Base-by-base conservation (phyloP, 192 early-diverging fungal genomes). In the Podochytrium sp. region DNA sequence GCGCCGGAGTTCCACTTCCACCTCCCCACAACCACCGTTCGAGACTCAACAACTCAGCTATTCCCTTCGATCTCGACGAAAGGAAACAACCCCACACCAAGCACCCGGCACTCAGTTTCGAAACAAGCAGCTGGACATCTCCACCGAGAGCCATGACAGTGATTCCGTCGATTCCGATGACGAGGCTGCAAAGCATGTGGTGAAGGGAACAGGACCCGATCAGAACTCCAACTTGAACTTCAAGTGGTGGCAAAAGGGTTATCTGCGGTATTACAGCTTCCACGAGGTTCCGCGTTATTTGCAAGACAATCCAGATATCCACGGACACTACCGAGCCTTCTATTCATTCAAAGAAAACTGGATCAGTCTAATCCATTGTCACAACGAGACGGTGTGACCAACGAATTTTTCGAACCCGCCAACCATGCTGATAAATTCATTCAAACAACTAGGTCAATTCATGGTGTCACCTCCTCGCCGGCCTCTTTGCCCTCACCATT, bases 341-440 rank as follows among this genome's bases (percentile, higher is more conserved):
- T 73, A 78, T 33, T 66, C 76, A 12, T 73, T 66, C 43, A 59
- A 5, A 29, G 55, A 78, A 47, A 66, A 62, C 29, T 78, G 69
- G 69, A 59, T 73, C n/a, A 73, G 70, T 3, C 41, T 80, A 3
- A 74, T 77, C 37, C 71, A 73, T 49, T 37, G 73, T 29, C 79
- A 80, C 65, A 80, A 80, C 59, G 79, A 80, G 43, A 40, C 75
- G 5, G 61, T 75, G 39, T 33, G 6, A n/a, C 35, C 6, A 7
- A 6, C 39, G 18, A 41, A 41, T 10, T 27, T 10, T 33, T 61
- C 3, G 14, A 66, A 66, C 2, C n/a, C 7, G 7, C 10, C 55
- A 57, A 14, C 20, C 55, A 57, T 25, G 10, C 10, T 32, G 6
- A 57, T 10, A 57, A 6, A 57, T 10, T 29, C 55, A 18, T 32